These are phyloP conservation scores for Primulina tabacum DNA, from an alignment of 257 asterid species.

Conservation along the genomic window DNA sequence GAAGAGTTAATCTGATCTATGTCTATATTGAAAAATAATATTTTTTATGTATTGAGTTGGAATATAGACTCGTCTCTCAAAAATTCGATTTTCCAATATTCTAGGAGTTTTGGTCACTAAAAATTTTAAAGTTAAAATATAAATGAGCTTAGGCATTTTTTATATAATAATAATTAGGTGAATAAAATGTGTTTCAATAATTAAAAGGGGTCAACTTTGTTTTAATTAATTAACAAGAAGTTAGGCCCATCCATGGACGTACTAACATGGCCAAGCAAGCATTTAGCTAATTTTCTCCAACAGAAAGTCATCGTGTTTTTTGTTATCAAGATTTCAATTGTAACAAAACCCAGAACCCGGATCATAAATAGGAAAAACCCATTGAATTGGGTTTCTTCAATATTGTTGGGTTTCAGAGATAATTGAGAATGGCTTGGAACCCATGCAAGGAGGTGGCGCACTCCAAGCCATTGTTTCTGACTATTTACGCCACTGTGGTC, in stretches of 20 bases:
- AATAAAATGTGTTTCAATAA: too few relatives aligned
- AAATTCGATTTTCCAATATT: too few relatives aligned
- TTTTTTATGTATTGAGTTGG: too few relatives aligned
- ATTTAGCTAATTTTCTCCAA: background rate
- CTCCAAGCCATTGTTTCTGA: conserved; percentile 80
- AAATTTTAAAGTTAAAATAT: too few relatives aligned
- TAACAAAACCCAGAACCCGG: background rate
- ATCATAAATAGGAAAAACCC: background rate
- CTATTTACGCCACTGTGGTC: conserved; percentile 77
- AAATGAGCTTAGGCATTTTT: background rate
- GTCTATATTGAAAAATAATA: too few relatives aligned
- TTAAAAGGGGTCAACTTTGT: background rate
- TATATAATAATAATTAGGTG: background rate
- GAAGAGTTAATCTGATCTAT: too few relatives aligned
- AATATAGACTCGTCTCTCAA: too few relatives aligned
- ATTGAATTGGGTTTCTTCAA: background rate
- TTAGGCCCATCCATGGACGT: background rate
- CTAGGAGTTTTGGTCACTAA: too few relatives aligned
- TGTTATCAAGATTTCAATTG: background rate
- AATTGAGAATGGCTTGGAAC: conserved; percentile 42
- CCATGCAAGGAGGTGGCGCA: conserved; percentile 62
- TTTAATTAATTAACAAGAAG: background rate
- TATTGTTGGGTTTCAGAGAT: background rate
- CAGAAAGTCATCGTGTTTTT: background rate
- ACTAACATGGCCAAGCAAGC: background rate